Evolutionary conservation across 2,329 filamentous ascomycete species (phyloP).

Genomic region (Epicoccum nigrum): DNA sequence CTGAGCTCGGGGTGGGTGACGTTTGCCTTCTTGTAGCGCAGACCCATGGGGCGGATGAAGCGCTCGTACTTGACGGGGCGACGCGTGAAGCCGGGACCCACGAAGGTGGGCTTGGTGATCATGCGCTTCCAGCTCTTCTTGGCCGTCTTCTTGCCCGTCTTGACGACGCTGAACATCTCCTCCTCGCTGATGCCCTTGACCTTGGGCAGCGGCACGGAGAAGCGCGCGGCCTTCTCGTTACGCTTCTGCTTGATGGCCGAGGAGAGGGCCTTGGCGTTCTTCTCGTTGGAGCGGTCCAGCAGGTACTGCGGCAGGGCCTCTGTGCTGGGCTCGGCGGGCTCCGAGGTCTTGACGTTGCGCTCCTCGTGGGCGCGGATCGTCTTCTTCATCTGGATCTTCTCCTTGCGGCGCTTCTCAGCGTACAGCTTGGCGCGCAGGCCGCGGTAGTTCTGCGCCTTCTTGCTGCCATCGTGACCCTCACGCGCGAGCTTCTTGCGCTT

Average conservation of each 20-base stretch:
- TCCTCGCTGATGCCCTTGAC: constrained; percentile 92
- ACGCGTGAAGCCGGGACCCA: constrained; percentile 87
- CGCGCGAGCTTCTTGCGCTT: constrained; percentile 84
- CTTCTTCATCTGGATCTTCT: constrained; percentile 69
- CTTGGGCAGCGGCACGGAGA: constrained; percentile 89
- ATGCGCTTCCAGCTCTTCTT: constrained; percentile 82
- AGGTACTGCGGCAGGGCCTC: constrained; percentile 91
- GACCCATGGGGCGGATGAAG: constrained; percentile 61
- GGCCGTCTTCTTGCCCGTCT: constrained; percentile 82
- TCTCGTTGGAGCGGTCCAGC: constrained; percentile 77
- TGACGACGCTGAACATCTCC: constrained; percentile 95
- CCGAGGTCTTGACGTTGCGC: constrained; percentile 87
- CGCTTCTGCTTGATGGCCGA: constrained; percentile 96
- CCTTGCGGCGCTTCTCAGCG: constrained; percentile 90
- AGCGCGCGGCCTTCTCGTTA: constrained; percentile 85
- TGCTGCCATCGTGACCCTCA: constrained; percentile 84
- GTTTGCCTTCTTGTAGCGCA: constrained; percentile 80
- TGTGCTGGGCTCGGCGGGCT: constrained; percentile 76
- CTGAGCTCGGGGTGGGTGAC: constrained; percentile 77
- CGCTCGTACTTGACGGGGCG: constrained; percentile 76
- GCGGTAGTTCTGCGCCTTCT: constrained; percentile 91
- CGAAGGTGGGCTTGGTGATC: constrained; percentile 86
- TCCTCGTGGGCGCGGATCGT: constrained; percentile 88
- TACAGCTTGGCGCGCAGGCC: constrained; percentile 92
- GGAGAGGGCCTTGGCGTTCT: constrained; percentile 75